These are phyloP conservation scores for Naegleria lovaniensis DNA, from an alignment of 208 protist genomes.

Conservation along the genomic window DNA sequence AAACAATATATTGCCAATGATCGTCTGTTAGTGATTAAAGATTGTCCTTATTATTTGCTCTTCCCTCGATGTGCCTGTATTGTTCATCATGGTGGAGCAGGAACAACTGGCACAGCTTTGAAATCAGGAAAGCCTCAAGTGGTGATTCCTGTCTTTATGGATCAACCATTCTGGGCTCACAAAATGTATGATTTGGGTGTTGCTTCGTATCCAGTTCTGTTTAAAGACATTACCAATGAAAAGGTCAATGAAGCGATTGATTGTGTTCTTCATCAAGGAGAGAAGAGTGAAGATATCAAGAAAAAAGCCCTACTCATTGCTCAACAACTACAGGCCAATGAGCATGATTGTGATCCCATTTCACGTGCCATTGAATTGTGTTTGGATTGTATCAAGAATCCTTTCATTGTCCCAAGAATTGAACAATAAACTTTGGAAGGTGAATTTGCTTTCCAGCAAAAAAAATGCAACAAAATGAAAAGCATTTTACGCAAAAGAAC, in stretches of 20 bases:
- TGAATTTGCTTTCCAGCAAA: too few relatives aligned
- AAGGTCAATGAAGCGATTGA: not conserved
- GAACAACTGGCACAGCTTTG: not conserved
- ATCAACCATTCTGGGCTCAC: not conserved
- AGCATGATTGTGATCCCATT: too few relatives aligned
- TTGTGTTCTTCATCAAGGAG: not conserved
- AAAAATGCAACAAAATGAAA: too few relatives aligned
- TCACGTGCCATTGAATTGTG: too few relatives aligned
- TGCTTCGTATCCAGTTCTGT: not conserved
- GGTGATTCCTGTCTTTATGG: not conserved
- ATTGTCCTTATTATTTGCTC: not conserved
- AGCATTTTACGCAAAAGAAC: not conserved
- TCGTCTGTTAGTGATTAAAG: not conserved
- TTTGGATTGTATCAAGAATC: too few relatives aligned
- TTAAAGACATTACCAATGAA: not conserved
- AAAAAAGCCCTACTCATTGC: not conserved
- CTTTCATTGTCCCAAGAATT: too few relatives aligned
- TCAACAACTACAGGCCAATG: too few relatives aligned
- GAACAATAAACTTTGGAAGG: too few relatives aligned
- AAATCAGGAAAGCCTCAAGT: not conserved
- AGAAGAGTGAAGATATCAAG: not conserved
- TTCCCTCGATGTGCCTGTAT: not conserved
- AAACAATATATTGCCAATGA: not conserved
- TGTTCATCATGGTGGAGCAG: not conserved
- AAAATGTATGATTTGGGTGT: not conserved